Conservation (phyloP, 192 early-diverging fungal species). For the Gryganskiella cystojenkinii region DNA sequence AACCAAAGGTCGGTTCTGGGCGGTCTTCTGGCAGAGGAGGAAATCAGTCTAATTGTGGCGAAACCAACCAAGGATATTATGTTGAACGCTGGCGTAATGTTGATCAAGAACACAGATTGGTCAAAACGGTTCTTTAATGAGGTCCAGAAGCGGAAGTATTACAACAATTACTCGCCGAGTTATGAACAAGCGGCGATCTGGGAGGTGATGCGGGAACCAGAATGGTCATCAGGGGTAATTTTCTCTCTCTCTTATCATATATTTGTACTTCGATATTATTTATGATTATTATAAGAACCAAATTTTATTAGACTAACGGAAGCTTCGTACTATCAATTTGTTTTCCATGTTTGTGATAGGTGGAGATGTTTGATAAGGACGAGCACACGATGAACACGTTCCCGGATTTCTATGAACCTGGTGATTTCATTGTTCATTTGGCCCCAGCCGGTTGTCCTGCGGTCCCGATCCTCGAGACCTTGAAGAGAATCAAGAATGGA, state of each 20-base stretch:
- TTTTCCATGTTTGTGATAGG: constrained; percentile 13
- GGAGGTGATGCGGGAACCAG: constrained; percentile 58
- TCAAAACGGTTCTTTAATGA: constrained; percentile 55
- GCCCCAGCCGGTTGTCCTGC: constrained; percentile 66
- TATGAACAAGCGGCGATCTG: constrained; percentile 71
- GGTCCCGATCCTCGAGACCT: constrained; percentile 55
- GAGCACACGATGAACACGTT: constrained; percentile 70
- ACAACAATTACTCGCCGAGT: constrained; percentile 43
- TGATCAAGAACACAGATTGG: constrained; percentile 68
- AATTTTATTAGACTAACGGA: too few species aligned
- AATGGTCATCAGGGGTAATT: constrained; percentile 47
- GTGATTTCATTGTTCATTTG: constrained; percentile 69
- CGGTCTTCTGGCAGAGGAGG: constrained; percentile 37
- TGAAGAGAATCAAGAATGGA: constrained; percentile 34
- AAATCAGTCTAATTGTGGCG: constrained; percentile 60
- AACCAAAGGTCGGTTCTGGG: too few species aligned
- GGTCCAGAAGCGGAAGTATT: constrained; percentile 53
- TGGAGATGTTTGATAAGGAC: constrained; percentile 57
- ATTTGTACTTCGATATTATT: neutral
- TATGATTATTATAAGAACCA: neutral
- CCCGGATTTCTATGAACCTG: constrained; percentile 53
- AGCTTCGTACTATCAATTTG: neutral
- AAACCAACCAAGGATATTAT: constrained; percentile 58
- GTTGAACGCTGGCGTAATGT: constrained; percentile 70
- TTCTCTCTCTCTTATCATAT: neutral